A percentile compares a stretch with the other conserved stretches of the same genome.
phyloP scores from a whole-genome alignment of 225 moss, liverwort and hornwort genomes.

The Polytrichum commune region DNA sequence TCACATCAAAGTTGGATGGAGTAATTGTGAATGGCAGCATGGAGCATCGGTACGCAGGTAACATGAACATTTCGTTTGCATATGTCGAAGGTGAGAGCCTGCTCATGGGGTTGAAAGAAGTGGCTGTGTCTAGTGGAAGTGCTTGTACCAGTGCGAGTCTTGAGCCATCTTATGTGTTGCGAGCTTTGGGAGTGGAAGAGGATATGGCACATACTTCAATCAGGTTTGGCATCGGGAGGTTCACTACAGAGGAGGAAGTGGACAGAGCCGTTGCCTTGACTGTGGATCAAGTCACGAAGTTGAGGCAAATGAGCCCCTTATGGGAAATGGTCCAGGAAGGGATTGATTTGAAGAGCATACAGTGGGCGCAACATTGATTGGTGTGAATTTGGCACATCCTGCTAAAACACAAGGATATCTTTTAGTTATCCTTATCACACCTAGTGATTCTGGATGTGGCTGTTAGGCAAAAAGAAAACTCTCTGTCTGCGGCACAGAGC shows the following conservation, averaged over 20 bases:
- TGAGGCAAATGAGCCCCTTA: conserved; percentile 89
- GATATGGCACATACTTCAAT: conserved; percentile 99
- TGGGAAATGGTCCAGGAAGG: conserved; percentile 99
- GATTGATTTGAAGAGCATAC: conserved; percentile 90
- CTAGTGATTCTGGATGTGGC: background rate
- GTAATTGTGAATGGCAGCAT: conserved; percentile 83
- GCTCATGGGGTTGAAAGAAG: conserved; percentile 97
- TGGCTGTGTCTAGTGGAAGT: conserved; percentile 95
- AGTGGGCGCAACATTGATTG: conserved; percentile 71
- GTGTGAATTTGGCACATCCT: background rate
- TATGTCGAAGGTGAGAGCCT: conserved; percentile 96
- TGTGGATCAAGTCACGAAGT: conserved; percentile 80
- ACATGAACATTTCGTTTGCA: conserved; percentile 85
- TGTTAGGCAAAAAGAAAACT: background rate
- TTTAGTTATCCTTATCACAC: background rate
- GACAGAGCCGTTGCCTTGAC: conserved; percentile 76
- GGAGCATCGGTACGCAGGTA: conserved; percentile 83
- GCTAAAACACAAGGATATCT: background rate
- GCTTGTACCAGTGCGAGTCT: conserved; percentile 98
- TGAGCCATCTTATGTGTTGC: conserved; percentile 91
- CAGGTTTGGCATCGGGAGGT: conserved; percentile 92
- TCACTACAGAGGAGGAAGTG: conserved; percentile 81
- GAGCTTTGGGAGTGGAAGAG: conserved; percentile 94
- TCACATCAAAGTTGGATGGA: conserved; percentile 67
- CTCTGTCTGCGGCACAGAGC: background rate